These are phyloP conservation scores for Hyaloperonospora arabidopsidis DNA, from an alignment of 352 stramenopile genomes.

Conservation along the genomic window DNA sequence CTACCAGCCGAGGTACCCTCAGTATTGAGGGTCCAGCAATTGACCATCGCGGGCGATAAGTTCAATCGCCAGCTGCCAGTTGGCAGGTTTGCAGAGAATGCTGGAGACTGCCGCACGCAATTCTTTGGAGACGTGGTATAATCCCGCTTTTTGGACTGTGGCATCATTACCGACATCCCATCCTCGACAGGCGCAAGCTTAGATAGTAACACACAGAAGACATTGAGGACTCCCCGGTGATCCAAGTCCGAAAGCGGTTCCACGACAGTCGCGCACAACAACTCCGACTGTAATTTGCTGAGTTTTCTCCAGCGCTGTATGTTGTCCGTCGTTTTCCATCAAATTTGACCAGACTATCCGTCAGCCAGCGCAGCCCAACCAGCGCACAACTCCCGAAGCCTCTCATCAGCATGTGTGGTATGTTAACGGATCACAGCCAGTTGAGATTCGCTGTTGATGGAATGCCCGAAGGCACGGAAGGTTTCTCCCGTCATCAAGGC, in stretches of 20 bases:
- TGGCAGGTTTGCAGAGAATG: background rate
- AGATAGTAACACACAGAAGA: too few species aligned
- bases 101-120: too few species aligned
- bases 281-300: too few species aligned
- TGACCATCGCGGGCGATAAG: too few species aligned
- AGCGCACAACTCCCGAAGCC: too few species aligned
- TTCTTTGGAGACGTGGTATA: too few species aligned
- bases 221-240: too few species aligned
- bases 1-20: background rate
- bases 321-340: background rate
- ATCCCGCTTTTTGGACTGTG: background rate
- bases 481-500: background rate
- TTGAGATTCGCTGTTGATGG: background rate
- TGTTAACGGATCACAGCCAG: background rate
- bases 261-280: too few species aligned
- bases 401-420: background rate
- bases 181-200: background rate
- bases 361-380: background rate
- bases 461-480: background rate
- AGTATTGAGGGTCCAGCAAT: background rate
- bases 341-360: background rate
- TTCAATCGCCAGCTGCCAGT: background rate
- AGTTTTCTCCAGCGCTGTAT: too few species aligned
- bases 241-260: too few species aligned
- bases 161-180: background rate